Evolutionary conservation across 768 basidiomycete genomes (phyloP), one percentile per base, ranked within the genome.

Genomic region (Trametes sanguinea): DNA sequence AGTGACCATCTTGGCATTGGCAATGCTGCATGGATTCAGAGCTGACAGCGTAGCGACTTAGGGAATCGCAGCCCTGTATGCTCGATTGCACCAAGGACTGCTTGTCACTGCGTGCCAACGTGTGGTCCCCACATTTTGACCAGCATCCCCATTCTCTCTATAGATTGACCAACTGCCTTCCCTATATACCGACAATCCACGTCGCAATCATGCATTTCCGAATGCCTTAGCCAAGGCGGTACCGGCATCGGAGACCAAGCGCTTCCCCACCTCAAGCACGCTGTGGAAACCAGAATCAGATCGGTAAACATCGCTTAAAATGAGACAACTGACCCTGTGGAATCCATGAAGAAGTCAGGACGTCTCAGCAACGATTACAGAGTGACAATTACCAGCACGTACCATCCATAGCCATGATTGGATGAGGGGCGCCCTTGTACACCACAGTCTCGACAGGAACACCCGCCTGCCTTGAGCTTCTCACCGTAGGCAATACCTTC

Each of bases 331-430:
- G 35, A 67, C 68, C 65, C 67, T 68, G 13, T n/a, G 8, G 10
- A 14, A n/a, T 14, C 29, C 48, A 32, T 14, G 8, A 44, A 13
- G 11, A 40, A 11, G 51, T 35, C 17, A 50, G 47, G 47, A 17
- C 11, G 56, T 27, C 16, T 22, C 13, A 16, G 4, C 13, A 14
- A 10, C 3, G 57, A 7, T 10, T 10, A 13, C 48, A 9, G 32
- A 2, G 54, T 39, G 46, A 50, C 56, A 46, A 50, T 2, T 51
- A 72, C 85, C 63, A 22, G 22, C 22, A 22, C 22, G 22, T 62
- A 86, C 85, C 86, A 61, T 89, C 88, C 87, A 90, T 88, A 6
- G 84, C 85, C 82, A 90, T 84, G 45, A 88, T 83, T 1, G 83
- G 87, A 75, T 90, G 88, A 32, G 89, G 89, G 4, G 84, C 86